These are phyloP conservation scores for Chrysochromulina parva DNA, from an alignment of 78 protist species.

Conservation along the genomic window DNA sequence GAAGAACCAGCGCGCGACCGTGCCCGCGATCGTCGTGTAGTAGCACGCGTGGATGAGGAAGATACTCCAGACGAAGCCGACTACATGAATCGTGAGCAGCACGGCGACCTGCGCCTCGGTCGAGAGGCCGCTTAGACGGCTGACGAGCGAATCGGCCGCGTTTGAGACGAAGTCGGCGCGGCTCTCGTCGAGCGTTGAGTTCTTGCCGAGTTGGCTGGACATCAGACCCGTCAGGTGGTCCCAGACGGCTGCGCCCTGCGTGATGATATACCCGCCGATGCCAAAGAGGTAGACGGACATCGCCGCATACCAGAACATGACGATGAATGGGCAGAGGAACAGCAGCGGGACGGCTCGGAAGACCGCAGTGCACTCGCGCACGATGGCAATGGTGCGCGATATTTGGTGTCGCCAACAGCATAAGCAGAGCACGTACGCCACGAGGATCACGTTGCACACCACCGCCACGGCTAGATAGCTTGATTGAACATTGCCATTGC, in stretches of 20 bases:
- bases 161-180: neutral
- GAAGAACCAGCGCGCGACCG: slow-evolving; percentile 81
- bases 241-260: neutral
- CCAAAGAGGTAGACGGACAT: too few species aligned
- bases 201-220: neutral
- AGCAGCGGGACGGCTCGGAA: neutral
- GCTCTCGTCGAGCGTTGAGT: neutral
- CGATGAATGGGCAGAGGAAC: neutral
- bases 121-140: neutral
- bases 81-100: slow-evolving; percentile 59
- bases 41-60: slow-evolving; percentile 66
- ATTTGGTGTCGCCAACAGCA: neutral
- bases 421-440: too few species aligned
- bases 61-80: slow-evolving; percentile 82
- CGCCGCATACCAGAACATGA: too few species aligned
- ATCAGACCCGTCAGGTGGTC: neutral
- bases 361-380: too few species aligned
- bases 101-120: too few species aligned
- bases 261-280: neutral
- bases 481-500: too few species aligned
- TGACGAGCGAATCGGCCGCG: neutral
- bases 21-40: slow-evolving; percentile 65
- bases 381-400: neutral
- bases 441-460: too few species aligned
- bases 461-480: too few species aligned